A percentile compares a stretch with the other conserved stretches of the same genome.
Evolutionary conservation across 345 rosid genomes (phyloP).

Genomic region (Carallia brachiata): DNA sequence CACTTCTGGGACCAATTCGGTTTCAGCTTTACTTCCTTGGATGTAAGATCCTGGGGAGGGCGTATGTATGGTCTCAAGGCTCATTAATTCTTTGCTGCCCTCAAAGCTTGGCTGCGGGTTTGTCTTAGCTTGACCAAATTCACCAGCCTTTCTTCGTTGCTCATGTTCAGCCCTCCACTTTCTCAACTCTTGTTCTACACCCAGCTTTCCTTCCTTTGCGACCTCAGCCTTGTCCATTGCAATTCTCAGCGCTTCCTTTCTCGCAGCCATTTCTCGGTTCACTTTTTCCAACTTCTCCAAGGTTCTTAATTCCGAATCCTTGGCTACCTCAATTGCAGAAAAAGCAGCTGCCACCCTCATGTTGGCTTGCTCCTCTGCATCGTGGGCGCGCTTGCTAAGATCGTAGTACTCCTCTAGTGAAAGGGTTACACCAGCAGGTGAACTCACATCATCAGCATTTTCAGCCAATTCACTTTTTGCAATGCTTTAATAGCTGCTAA

Average conservation of each 20-base stretch:
- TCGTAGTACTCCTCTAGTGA: slow-evolving; percentile 84
- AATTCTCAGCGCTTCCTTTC: slow-evolving; percentile 51
- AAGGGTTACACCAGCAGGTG: slow-evolving; percentile 59
- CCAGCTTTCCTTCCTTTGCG: slow-evolving; percentile 85
- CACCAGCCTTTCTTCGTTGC: slow-evolving; percentile 53
- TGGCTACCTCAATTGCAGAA: slow-evolving; percentile 69
- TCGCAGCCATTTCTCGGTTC: slow-evolving; percentile 49
- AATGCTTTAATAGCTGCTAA: slow-evolving; percentile 79
- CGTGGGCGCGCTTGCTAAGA: slow-evolving; percentile 75
- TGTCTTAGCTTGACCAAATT: slow-evolving; percentile 34
- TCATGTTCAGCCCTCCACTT: slow-evolving; percentile 86
- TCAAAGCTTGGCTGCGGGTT: slow-evolving; percentile 32
- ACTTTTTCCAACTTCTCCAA: slow-evolving; percentile 60
- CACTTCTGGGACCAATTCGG: slow-evolving; percentile 32
- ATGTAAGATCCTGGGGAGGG: slow-evolving; percentile 34
- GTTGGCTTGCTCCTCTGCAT: slow-evolving; percentile 77
- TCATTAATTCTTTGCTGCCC: slow-evolving; percentile 37
- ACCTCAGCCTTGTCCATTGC: slow-evolving; percentile 81
- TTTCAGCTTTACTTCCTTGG: slow-evolving; percentile 25
- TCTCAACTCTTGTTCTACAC: slow-evolving; percentile 80
- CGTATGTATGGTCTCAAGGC: slow-evolving; percentile 2
- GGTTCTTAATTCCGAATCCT: slow-evolving; percentile 56
- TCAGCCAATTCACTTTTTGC: slow-evolving; percentile 66
- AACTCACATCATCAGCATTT: slow-evolving; percentile 34
- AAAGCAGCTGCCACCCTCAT: slow-evolving; percentile 65